Conservation (phyloP, 768 basidiomycete species). For the Russula abietina region DNA sequence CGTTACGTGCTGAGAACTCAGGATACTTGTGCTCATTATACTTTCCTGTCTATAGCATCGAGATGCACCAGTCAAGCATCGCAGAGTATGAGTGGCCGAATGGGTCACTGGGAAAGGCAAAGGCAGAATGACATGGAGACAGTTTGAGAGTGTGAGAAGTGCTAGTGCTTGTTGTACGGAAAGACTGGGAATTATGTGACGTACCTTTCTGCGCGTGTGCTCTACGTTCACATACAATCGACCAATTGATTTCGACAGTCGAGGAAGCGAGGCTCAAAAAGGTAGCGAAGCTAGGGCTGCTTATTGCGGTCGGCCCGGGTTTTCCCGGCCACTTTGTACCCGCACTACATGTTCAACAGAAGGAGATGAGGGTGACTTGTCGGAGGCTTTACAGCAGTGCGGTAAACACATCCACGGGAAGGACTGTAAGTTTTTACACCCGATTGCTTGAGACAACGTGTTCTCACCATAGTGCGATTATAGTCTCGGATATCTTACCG, state of each 20-base stretch:
- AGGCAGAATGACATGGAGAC: not conserved
- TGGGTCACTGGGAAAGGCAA: constrained; percentile 64
- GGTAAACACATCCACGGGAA: not conserved
- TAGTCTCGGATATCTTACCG: constrained; percentile 6
- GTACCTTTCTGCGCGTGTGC: not conserved
- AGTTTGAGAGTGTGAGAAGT: not conserved
- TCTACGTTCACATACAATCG: no score
- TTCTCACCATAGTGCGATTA: not conserved
- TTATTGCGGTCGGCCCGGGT: not conserved
- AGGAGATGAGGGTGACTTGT: constrained; percentile 7
- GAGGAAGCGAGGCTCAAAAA: not conserved
- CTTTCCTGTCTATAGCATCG: constrained; percentile 51
- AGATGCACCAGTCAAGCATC: constrained; percentile 80
- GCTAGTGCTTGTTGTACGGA: not conserved
- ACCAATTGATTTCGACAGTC: no score
- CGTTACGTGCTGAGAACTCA: constrained; percentile 16
- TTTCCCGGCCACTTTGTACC: not conserved
- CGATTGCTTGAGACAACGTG: not conserved
- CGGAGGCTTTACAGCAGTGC: not conserved
- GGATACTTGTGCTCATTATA: not conserved
- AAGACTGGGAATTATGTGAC: not conserved
- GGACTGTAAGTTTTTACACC: not conserved
- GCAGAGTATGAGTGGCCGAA: constrained; percentile 80
- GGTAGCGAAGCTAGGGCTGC: not conserved
- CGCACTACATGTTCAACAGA: not conserved